Evolutionary conservation across 1,284 basidiomycete genomes (phyloP), one percentile per base, ranked within the genome.

Genomic region (Pyrrhoderma lamaoense): DNA sequence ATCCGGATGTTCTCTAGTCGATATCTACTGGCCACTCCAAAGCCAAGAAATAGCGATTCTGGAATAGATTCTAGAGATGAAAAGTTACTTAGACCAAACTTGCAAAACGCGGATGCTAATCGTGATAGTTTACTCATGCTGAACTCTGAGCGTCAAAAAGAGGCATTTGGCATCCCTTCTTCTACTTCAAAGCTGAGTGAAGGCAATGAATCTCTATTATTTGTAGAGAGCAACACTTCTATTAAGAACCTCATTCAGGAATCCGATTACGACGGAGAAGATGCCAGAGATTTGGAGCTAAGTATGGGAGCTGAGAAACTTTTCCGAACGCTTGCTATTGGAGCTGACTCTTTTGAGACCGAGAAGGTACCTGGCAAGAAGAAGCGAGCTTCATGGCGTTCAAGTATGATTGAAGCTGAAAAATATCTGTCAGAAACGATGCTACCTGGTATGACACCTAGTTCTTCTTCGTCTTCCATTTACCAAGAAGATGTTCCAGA

Each of bases 101-200:
- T 5, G 7, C 27, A 31, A 5, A 16, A 16, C 11, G 34, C 31
- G 9, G 34, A 47, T 27, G 16, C 36, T 37, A 52, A 52, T 14
- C 54, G 51, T 37, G 51, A 56, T 37, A 52, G 54, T 27, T 9
- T 56, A 13, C 34, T 52, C 5, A 49, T 50, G 42, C 51, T 56
- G 19, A 56, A 47, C 25, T 38, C 54, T 11, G 51, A 48, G 9
- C 45, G 46, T 13, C 54, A 56, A 38, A 50, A 51, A 9, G 47
- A 56, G 39, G 54, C 54, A 2, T 56, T 56, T 40, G 54, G 54
- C 9, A 56, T 56, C 14, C 54, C 54, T 2, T 46, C 46, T 21
- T 52, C 54, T 18, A 21, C 37, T 2, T 56, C 54, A 9, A 38
- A 34, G 39, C 37, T 52, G 22, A 27, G 40, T 27, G 44, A 45